phyloP scores from a whole-genome alignment of 2,329 filamentous ascomycete genomes.

The Rasamsonia emersonii region DNA sequence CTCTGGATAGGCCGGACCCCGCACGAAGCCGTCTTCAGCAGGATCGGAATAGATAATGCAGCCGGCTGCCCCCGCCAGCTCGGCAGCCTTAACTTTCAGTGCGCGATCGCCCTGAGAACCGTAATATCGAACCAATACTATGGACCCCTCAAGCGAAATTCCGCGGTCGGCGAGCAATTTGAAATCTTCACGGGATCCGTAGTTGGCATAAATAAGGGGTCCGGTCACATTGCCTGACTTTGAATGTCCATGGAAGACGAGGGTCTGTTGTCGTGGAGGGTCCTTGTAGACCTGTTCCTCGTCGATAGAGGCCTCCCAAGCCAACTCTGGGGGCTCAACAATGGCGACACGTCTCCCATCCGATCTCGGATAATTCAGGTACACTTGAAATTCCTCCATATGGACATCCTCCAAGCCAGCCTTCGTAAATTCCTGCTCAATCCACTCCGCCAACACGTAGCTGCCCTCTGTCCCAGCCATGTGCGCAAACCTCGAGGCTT shows the following conservation, averaged over 20 bases:
- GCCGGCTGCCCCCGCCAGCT: conserved; percentile 74
- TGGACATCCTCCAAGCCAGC: conserved; percentile 66
- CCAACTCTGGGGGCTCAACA: conserved; percentile 57
- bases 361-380: conserved; percentile 78
- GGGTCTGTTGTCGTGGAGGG: conserved; percentile 58
- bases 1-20: conserved; percentile 63
- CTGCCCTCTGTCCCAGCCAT: conserved; percentile 92
- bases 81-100: conserved; percentile 82
- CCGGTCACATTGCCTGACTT: conserved; percentile 79
- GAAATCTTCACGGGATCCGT: conserved; percentile 79
- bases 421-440: conserved; percentile 65
- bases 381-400: conserved; percentile 75
- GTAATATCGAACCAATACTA: conserved; percentile 75
- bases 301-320: conserved; percentile 76
- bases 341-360: conserved; percentile 76
- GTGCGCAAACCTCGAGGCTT: conserved; percentile 78
- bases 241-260: conserved; percentile 81
- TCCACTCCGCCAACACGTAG: conserved; percentile 74
- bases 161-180: conserved; percentile 60
- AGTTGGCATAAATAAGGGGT: conserved; percentile 85
- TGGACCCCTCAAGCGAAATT: conserved; percentile 66
- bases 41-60: conserved; percentile 93
- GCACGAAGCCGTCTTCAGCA: conserved; percentile 68
- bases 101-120: conserved; percentile 64
- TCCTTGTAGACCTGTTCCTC: conserved; percentile 65